A percentile compares a stretch with the other conserved stretches of the same genome.
phyloP scores from a whole-genome alignment of 2,329 filamentous ascomycete genomes.

The Lachnellula arida region DNA sequence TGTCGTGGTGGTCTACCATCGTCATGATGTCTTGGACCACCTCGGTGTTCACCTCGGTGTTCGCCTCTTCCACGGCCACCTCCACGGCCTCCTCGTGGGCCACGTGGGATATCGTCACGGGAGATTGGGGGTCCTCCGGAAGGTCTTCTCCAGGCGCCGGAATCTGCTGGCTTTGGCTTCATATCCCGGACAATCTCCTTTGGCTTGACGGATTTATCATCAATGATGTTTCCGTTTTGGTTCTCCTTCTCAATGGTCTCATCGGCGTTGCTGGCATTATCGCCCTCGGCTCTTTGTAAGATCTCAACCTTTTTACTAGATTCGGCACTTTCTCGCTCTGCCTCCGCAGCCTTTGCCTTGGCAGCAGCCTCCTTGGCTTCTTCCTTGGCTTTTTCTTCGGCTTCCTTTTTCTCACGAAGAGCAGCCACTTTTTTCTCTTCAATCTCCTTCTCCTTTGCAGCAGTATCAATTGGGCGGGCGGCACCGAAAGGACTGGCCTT shows the following conservation, averaged over 20 bases:
- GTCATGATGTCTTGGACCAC: constrained; percentile 27
- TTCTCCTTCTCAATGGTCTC: constrained; percentile 32
- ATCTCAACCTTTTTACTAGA: constrained; percentile 30
- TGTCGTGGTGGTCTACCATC: constrained; percentile 23
- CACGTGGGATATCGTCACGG: constrained; percentile 39
- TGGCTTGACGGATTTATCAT: constrained; percentile 46
- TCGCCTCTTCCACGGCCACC: constrained; percentile 37
- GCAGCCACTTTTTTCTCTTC: constrained; percentile 79
- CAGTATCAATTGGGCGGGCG: constrained; percentile 90
- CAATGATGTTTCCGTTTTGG: constrained; percentile 36
- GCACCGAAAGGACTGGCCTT: constrained; percentile 94
- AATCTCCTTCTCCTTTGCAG: constrained; percentile 80
- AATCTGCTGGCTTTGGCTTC: constrained; percentile 53
- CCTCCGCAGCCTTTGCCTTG: constrained; percentile 34
- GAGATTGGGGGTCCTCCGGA: constrained; percentile 38
- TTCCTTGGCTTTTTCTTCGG: constrained; percentile 50
- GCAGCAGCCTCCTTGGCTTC: constrained; percentile 56
- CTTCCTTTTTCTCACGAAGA: constrained; percentile 74
- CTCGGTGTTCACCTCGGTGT: constrained; percentile 33
- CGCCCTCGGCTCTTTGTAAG: constrained; percentile 27
- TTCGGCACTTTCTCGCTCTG: constrained; percentile 28
- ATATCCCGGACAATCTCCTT: constrained; percentile 41
- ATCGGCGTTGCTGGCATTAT: constrained; percentile 29
- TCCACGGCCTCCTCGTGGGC: constrained; percentile 39
- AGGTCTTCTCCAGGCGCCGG: constrained; percentile 56